A percentile compares a stretch with the other conserved stretches of the same genome.
These are phyloP conservation scores for Saksenaea oblongispora DNA, from an alignment of 371 early-diverging fungal genomes.

Conservation along the genomic window DNA sequence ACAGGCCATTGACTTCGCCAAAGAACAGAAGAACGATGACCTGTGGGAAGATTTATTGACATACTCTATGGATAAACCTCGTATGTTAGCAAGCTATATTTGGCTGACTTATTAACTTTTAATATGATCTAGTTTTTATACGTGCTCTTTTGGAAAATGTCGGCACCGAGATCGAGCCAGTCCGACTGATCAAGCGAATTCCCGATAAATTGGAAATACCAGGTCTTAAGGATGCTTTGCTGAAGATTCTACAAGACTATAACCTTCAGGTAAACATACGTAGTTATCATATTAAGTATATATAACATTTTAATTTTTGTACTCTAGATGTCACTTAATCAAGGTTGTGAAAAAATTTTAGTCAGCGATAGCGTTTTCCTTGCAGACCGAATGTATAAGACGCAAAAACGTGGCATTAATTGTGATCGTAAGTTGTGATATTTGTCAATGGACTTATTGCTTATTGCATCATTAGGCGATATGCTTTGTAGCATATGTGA, in stretches of 20 bases:
- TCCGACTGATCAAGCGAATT: slow-evolving; percentile 77
- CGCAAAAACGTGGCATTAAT: slow-evolving; percentile 72
- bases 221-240: slow-evolving; percentile 75
- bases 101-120: neutral
- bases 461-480: slow-evolving; percentile 42
- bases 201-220: slow-evolving; percentile 81
- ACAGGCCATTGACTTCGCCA: slow-evolving; percentile 95
- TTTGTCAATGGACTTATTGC: neutral
- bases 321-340: slow-evolving; percentile 67
- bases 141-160: slow-evolving; percentile 88
- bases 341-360: slow-evolving; percentile 87
- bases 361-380: slow-evolving; percentile 82
- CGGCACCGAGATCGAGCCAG: slow-evolving; percentile 83
- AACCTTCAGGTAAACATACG: slow-evolving; percentile 71
- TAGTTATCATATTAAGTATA: neutral
- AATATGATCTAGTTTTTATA: slow-evolving; percentile 70
- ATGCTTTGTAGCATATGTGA: slow-evolving; percentile 68
- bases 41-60: slow-evolving; percentile 93
- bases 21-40: slow-evolving; percentile 93
- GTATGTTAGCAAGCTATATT: slow-evolving; percentile 40
- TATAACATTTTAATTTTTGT: neutral
- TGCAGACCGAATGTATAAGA: slow-evolving; percentile 70
- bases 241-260: slow-evolving; percentile 87
- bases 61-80: slow-evolving; percentile 86
- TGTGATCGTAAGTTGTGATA: slow-evolving; percentile 42